Conservation (phyloP, 495 filamentous ascomycete genomes). For the Penicillium alfredii region DNA sequence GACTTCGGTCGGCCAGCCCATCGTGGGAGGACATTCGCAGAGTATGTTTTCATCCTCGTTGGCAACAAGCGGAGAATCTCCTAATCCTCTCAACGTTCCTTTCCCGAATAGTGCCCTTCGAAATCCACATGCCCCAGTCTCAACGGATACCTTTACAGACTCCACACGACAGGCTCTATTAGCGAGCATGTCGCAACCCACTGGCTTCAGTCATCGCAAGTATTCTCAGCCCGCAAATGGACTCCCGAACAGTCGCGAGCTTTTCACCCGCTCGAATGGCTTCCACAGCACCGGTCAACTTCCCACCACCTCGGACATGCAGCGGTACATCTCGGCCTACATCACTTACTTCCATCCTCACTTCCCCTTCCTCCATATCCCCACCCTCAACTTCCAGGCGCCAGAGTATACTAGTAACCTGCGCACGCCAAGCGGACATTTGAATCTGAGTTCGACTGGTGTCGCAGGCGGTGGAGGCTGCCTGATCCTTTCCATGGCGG, state of each 20-base stretch:
- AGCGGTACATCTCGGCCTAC: slow-evolving; percentile 88
- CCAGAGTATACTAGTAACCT: slow-evolving; percentile 58
- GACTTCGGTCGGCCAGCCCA: slow-evolving; percentile 49
- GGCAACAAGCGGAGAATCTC: slow-evolving; percentile 52
- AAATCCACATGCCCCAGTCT: slow-evolving; percentile 59
- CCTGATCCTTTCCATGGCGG: slow-evolving; percentile 89
- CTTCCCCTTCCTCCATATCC: slow-evolving; percentile 85
- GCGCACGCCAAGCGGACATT: slow-evolving; percentile 46
- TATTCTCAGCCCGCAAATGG: slow-evolving; percentile 65
- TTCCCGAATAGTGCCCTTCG: slow-evolving; percentile 48
- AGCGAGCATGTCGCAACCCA: slow-evolving; percentile 71
- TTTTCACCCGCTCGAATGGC: slow-evolving; percentile 40
- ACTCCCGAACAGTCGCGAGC: slow-evolving; percentile 38
- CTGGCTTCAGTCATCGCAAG: slow-evolving; percentile 67
- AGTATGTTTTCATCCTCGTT: slow-evolving; percentile 52
- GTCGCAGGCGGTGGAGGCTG: slow-evolving; percentile 80
- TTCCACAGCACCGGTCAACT: slow-evolving; percentile 52
- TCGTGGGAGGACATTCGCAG: slow-evolving; percentile 46
- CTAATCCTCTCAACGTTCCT: slow-evolving; percentile 49
- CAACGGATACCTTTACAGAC: slow-evolving; percentile 84
- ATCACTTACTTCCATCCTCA: slow-evolving; percentile 94
- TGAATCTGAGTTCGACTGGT: slow-evolving; percentile 53
- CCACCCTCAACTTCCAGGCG: slow-evolving; percentile 86
- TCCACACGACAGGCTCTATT: slow-evolving; percentile 84
- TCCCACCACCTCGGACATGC: slow-evolving; percentile 85